Conservation (phyloP, 2,329 filamentous ascomycete genomes). For the Aspergillus arachidicola region DNA sequence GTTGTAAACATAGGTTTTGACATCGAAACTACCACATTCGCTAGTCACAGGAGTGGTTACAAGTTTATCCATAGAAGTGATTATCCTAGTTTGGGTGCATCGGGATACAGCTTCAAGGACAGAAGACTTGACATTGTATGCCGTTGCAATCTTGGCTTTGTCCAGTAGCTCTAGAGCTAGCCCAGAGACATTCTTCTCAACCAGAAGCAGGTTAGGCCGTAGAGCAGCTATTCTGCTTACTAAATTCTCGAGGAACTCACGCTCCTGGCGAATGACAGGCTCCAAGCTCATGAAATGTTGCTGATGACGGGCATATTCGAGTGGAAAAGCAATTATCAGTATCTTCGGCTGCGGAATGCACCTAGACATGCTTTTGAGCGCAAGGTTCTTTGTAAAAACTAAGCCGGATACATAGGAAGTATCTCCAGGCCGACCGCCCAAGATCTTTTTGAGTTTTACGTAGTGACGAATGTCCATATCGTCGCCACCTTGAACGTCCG, state of each 20-base stretch:
- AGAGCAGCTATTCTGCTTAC: constrained; percentile 88
- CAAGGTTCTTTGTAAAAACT: constrained; percentile 96
- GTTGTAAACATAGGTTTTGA: constrained; percentile 90
- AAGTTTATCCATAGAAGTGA: constrained; percentile 93
- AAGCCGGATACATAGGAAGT: constrained; percentile 96
- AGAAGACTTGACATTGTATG: constrained; percentile 94
- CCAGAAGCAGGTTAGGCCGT: constrained; percentile 82
- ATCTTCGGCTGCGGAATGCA: constrained; percentile 83
- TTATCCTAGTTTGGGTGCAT: constrained; percentile 87
- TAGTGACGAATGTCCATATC: constrained; percentile 98
- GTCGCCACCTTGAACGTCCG: constrained; percentile 85
- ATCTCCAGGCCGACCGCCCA: constrained; percentile 84
- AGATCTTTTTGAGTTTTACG: constrained; percentile 95
- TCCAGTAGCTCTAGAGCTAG: constrained; percentile 86
- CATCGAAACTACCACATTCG: constrained; percentile 85
- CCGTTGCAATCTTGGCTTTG: constrained; percentile 87
- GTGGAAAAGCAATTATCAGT: constrained; percentile 88
- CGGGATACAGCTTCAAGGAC: constrained; percentile 93
- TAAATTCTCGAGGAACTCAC: constrained; percentile 87
- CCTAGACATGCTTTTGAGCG: constrained; percentile 92
- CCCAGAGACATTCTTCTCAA: constrained; percentile 89
- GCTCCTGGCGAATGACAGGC: constrained; percentile 93
- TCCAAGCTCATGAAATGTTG: constrained; percentile 98
- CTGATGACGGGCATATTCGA: constrained; percentile 92
- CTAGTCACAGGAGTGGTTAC: constrained; percentile 73